Evolutionary conservation across 306 rosid genomes (phyloP).

Genomic region (Boehmeria nivea): DNA sequence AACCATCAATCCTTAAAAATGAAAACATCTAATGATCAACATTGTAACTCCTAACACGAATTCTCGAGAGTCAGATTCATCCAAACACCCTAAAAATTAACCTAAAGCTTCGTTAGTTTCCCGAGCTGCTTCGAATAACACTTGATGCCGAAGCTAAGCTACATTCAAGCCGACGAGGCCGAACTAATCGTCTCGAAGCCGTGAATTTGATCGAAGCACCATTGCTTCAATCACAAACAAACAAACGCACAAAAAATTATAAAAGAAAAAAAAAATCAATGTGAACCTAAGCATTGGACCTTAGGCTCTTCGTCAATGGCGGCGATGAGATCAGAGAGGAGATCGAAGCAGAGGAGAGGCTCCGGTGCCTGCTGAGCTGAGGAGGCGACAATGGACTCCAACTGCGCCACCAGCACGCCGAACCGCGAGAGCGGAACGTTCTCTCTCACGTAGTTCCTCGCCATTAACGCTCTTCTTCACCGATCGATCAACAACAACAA

Average conservation of each 20-base stretch:
- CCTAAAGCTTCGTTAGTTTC: too few relatives aligned
- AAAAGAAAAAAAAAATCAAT: neutral
- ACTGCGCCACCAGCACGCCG: slow-evolving; percentile 91
- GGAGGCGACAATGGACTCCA: slow-evolving; percentile 93
- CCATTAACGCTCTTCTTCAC: slow-evolving; percentile 26
- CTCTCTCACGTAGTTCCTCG: slow-evolving; percentile 46
- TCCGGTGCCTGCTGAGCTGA: slow-evolving; percentile 79
- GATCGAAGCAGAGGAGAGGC: slow-evolving; percentile 95
- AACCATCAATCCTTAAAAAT: too few relatives aligned
- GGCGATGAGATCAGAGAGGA: slow-evolving; percentile 94
- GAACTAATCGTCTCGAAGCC: slow-evolving; percentile 1
- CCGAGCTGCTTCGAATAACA: too few relatives aligned
- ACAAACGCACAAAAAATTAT: neutral
- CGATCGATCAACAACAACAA: neutral
- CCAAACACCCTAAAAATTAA: too few relatives aligned
- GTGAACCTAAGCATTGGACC: slow-evolving; percentile 32
- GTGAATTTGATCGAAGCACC: neutral
- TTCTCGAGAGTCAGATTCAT: neutral
- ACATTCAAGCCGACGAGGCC: neutral
- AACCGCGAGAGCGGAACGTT: slow-evolving; percentile 83
- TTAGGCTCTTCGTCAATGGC: slow-evolving; percentile 81
- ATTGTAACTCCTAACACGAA: neutral
- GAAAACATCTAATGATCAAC: too few relatives aligned
- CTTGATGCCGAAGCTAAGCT: too few relatives aligned
- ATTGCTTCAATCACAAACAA: neutral